Base-by-base conservation (phyloP, 345 rosid species). In the Orychophragmus violaceus region DNA sequence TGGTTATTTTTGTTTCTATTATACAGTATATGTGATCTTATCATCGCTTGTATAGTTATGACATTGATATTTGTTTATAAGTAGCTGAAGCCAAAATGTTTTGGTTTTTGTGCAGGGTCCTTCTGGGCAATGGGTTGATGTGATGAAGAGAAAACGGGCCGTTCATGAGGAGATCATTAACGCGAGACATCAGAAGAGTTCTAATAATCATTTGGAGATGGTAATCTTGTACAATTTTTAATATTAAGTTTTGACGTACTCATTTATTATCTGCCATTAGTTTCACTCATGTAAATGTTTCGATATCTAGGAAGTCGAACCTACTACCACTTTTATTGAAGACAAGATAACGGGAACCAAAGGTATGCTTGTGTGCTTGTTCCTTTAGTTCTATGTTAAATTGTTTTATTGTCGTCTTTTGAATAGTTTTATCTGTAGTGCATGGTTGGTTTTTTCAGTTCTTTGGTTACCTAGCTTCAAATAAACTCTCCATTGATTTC, bases 121-220 rank as follows among this genome's bases (percentile, higher is more conserved):
- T 33, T 32, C 86, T 61, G 62, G 82, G 46, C 88, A 85, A 66
- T 82, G 90, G 97, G 92, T 79, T 23, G 97, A 90, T 85, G 97
- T 94, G 62, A 94, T 90, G 99, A 90, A 94, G 84, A 79, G 42
- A 59, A 90, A 94, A 75, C 84, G 99, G 78, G 97, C 80, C 11
- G 62, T 90, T 30, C 99, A 94, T 68, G 95, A 94, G 72, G 49
- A 70, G 64, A 73, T 94, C 59, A 90, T 94, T 56, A 81, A 79
- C 72, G 70, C 77, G 68, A 92, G 88, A 39, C 95, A 79, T 48
- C 80, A 82, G 71, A 55, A 75, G 62, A 49, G 13, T 13, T 79
- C 86, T 45, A 76, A 48, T 69, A 83, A 80, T 60, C 85, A 71
- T 56, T 48, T 62, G 55, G 85, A 87, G 46, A 68, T 81, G 95